Base-by-base conservation (phyloP, 441 rosid species). In the Jatropha multifida region DNA sequence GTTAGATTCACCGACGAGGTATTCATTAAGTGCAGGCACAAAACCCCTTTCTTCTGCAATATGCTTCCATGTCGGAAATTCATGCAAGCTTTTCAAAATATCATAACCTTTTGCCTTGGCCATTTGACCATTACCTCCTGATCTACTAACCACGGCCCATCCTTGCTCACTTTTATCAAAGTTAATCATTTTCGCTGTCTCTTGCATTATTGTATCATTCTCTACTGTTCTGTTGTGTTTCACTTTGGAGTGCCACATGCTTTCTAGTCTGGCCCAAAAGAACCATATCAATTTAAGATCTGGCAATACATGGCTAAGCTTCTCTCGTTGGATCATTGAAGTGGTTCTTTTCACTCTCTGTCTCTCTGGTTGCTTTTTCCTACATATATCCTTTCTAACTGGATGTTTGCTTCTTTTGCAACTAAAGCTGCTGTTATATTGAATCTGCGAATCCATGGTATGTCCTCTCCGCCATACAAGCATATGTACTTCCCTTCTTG, bases 381-480 rank as follows among this genome's bases (percentile, higher is more conserved):
- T 0, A 90, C 97, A 42, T 93, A 92, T 41, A 87, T 84, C 94
- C 92, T 88, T 72, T 83, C 89, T 9, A 92, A 42, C 38, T 74
- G 38, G 72, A 92, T 85, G 11, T 68, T 79, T 8, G 94, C 90
- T 0, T 77, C 84, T 70, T 51, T 59, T 0, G 97, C 90, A 8
- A 86, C 86, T 40, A 65, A 38, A 11, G 76, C 68, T 78, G 91
- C 86, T 0, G 81, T 38, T 3, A 0, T 38, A 3, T 92, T 85
- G 82, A 84, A 89, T 54, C 72, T 89, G 46, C 82, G 82, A 80
- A 93, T 93, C 98, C 98, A 90, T 2, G 86, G 92, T 1, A 89
- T 74, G 79, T 93, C 94, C 77, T 90, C 94, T 23, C 98, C 93
- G 14, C 98, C 98, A 69, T 88, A 93, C 61, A 93, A 77, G 84